Evolutionary conservation across 257 asterid genomes (phyloP), one percentile per base, ranked within the genome.

Genomic region (Salvia hispanica): DNA sequence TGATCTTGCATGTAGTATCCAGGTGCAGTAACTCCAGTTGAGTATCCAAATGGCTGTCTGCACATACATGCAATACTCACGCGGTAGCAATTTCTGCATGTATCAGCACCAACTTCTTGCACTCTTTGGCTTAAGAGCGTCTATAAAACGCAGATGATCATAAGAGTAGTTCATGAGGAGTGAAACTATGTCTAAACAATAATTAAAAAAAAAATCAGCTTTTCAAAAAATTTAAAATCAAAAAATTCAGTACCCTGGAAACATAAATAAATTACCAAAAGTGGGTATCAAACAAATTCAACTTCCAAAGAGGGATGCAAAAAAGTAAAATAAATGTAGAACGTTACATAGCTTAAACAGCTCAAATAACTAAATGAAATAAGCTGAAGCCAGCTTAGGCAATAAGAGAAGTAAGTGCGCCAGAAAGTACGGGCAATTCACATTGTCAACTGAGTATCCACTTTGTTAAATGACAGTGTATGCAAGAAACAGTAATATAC

Each of bases 121-220:
- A 93, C 94, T 75, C 92, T 81, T 85, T 90, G 96, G 82, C 95
- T 86, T 59, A 90, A 78, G 79, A 93, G 96, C 96, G 88, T 90
- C 97, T 93, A 67, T 68, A 58, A 77, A 31, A 85, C 28, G 51
- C 62, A 63, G 54, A 62, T 46, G 67, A 71, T 14, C 64, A 56
- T 31, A 63, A 64, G 67, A 64, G 9, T 9, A 61, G 57, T 14
- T 28, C 39, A 11, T 16, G 13, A 60, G 51, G 25, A 51, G 51
- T 15, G 48, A 70, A 61, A 25, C 48, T 11, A 31, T 56, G 64
- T 55, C 43, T 48, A 64, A 48, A 18, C 28, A 14, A 21, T 12
- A 69, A 66, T 39, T 25, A 25, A 25, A 18, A 25, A 25, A 25
- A 18, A 25, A 25, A 25, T 25, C 31, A 25, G 31, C 4, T 6